Evolutionary conservation across 2,329 filamentous ascomycete genomes (phyloP), one percentile per base, ranked within the genome.

Genomic region (Zarea fungicola): DNA sequence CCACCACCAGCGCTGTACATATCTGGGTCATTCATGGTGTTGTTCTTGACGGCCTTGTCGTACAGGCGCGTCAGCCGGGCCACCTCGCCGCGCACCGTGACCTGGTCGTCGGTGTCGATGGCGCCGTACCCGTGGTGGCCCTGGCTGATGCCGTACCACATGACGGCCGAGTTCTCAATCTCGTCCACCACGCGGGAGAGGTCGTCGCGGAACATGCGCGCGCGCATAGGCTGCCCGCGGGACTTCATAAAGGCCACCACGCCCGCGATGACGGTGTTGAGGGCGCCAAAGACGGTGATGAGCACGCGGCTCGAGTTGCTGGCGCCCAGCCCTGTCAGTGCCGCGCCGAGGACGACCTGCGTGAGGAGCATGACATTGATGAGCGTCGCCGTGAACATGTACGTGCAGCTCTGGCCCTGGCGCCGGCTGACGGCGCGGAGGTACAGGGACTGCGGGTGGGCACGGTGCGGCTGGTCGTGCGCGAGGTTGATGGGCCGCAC

Each of bases 261-360:
- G 11, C 56, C 56, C n/a, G 56, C 56, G 25, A 56, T 58, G 42
- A 58, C 52, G 41, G 56, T 58, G 50, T 58, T 58, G 50, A 54
- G 47, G 11, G 54, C 56, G 16, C 56, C 56, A 31, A 58, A 58
- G 19, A 50, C 42, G 28, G 56, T 56, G 49, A 58, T 54, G 42
- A 56, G 45, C 35, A 56, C 23, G 16, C 52, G 44, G 46, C 42
- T 54, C 50, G 53, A 55, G 46, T 54, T 32, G 29, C 51, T 54
- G 28, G 56, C 54, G 29, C 37, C 56, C n/a, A 58, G 53, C n/a
- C 51, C 56, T 22, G 56, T 58, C 31, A 58, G 42, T 11, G 54
- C 48, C 3, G 56, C 56, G 35, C 56, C 56, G 28, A 58, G 53
- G 10, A 58, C 53, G 6, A 58, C 49, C 44, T 58, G 56, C 16